phyloP scores from a whole-genome alignment of 208 protist species.

The Porcisia deanei region DNA sequence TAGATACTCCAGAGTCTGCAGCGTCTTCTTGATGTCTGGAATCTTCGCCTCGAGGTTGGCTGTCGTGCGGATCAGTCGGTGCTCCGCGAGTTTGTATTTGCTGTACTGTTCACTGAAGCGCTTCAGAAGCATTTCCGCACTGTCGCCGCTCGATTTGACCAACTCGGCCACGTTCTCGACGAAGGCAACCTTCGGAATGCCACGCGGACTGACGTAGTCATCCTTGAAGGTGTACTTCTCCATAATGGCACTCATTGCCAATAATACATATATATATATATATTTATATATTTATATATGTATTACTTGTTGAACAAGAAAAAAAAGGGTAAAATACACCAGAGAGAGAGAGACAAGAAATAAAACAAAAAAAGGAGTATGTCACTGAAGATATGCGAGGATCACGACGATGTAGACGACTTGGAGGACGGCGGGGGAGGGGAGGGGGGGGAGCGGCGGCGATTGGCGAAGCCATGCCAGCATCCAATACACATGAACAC shows the following conservation, averaged over 20 bases:
- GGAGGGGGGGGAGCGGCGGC: background rate
- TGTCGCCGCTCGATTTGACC: constrained; percentile 77
- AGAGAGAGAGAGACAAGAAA: background rate
- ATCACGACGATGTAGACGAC: background rate
- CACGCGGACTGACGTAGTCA: constrained; percentile 87
- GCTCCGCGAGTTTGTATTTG: constrained; percentile 94
- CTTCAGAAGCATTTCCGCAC: constrained; percentile 83
- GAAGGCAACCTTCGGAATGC: constrained; percentile 87
- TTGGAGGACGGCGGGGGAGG: background rate
- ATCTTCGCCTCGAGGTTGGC: constrained; percentile 89
- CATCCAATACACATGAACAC: background rate
- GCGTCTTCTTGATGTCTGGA: constrained; percentile 92
- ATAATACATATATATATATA: background rate
- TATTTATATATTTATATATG: constrained; percentile 9
- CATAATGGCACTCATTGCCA: constrained; percentile 24
- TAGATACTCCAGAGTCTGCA: constrained; percentile 87
- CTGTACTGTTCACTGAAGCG: constrained; percentile 88
- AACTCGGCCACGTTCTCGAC: constrained; percentile 80
- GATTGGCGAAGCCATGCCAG: background rate
- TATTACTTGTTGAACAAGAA: too few relatives aligned
- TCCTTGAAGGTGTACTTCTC: constrained; percentile 83
- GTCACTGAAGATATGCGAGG: background rate
- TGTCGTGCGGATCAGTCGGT: constrained; percentile 84
- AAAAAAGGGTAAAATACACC: background rate
- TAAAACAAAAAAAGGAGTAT: background rate